phyloP scores from a whole-genome alignment of 768 basidiomycete genomes.

The Lentinula sp. region DNA sequence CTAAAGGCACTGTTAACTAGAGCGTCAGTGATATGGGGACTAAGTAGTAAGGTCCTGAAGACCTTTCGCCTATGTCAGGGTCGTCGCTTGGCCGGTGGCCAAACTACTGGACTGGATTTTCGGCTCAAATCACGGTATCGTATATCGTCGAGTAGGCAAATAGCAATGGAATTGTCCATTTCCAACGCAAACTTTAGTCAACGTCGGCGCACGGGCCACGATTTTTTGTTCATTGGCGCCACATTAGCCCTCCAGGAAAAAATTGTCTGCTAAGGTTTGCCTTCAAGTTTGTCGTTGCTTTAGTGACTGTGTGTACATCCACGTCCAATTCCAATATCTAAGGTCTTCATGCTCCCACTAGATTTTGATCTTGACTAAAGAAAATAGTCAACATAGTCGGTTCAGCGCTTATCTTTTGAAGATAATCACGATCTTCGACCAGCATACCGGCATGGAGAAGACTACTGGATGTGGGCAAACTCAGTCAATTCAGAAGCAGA shows the following conservation, averaged over 20 bases:
- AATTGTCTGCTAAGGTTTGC: neutral
- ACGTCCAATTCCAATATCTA: conserved; percentile 28
- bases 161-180: neutral
- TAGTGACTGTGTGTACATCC: neutral
- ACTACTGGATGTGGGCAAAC: conserved; percentile 8
- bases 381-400: conserved; percentile 70
- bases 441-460: conserved; percentile 56
- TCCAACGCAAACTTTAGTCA: conserved; percentile 71
- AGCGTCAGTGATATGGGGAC: conserved; percentile 59
- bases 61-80: conserved; percentile 36
- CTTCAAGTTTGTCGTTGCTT: neutral
- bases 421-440: neutral
- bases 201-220: conserved; percentile 70
- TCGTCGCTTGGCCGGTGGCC: conserved; percentile 82
- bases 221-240: conserved; percentile 85
- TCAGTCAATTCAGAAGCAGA: conserved; percentile 56
- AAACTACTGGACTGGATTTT: conserved; percentile 73
- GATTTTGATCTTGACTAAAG: conserved; percentile 71
- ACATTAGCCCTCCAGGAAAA: conserved; percentile 88
- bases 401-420: neutral
- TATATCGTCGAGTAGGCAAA: conserved; percentile 69
- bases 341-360: conserved; percentile 84
- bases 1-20: too few species aligned
- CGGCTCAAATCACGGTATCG: conserved; percentile 85
- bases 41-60: conserved; percentile 53